These are phyloP conservation scores for Pyrrhoderma lamaoense DNA, from an alignment of 1,284 basidiomycete genomes.

Conservation along the genomic window DNA sequence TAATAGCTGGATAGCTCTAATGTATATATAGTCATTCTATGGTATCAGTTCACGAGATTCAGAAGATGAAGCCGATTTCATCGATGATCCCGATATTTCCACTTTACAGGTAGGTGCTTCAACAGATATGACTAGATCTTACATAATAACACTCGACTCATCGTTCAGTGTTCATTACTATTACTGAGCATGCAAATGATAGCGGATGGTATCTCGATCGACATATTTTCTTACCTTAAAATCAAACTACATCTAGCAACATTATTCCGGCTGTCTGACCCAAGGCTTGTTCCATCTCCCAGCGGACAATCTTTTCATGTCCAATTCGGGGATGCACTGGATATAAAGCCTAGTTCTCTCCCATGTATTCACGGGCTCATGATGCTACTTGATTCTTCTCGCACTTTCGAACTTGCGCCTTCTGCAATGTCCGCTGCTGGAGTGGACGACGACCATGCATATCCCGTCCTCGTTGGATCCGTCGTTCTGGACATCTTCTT, in stretches of 20 bases:
- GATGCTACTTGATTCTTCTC: slow-evolving; percentile 49
- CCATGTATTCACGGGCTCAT: slow-evolving; percentile 54
- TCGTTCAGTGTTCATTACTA: slow-evolving; percentile 44
- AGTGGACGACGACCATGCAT: slow-evolving; percentile 36
- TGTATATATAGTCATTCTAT: slow-evolving; percentile 36
- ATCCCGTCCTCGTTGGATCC: slow-evolving; percentile 48
- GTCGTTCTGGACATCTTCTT: slow-evolving; percentile 54
- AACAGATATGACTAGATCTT: not conserved
- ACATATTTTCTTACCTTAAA: slow-evolving; percentile 44
- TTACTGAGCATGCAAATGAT: slow-evolving; percentile 57
- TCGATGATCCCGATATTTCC: slow-evolving; percentile 38
- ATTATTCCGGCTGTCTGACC: slow-evolving; percentile 46
- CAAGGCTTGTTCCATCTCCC: slow-evolving; percentile 37
- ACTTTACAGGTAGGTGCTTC: slow-evolving; percentile 38
- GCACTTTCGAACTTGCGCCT: slow-evolving; percentile 39
- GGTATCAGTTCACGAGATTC: slow-evolving; percentile 31
- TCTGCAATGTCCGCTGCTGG: slow-evolving; percentile 42
- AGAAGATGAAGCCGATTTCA: slow-evolving; percentile 15
- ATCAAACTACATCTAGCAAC: slow-evolving; percentile 55
- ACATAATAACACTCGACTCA: slow-evolving; percentile 1
- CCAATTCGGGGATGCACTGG: slow-evolving; percentile 39
- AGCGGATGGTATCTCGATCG: slow-evolving; percentile 49
- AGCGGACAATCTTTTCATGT: slow-evolving; percentile 46
- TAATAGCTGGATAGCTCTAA: not conserved
- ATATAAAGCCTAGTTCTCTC: slow-evolving; percentile 37